Evolutionary conservation across 106 monocot species (phyloP), one percentile per base, ranked within the genome.

Genomic region (Dioscorea alata): DNA sequence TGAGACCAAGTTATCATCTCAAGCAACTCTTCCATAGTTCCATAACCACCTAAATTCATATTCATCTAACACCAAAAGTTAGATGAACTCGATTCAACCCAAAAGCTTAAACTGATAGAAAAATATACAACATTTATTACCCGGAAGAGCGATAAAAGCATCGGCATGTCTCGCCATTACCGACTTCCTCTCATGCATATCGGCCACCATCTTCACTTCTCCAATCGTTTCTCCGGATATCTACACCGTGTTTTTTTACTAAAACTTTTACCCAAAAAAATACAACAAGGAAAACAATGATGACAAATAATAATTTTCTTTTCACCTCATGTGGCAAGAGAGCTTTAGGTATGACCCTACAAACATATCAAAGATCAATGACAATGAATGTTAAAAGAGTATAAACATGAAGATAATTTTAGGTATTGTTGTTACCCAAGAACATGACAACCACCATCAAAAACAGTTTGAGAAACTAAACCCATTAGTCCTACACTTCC

Each of bases 121-220:
- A 56, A 6, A 18, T 0, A 42, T 0, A 42, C 9, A 42, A 42
- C 4, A 63, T 18, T 35, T 17, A 15, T 53, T 31, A 88, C 92
- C 92, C 75, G 92, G 92, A 74, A 89, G 92, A 13, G 92, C 92
- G 67, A 93, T 89, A 74, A 93, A 93, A 33, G 92, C 88, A 71
- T 93, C 88, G 13, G 92, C 80, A 71, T 82, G 74, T 57, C 81
- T 93, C 18, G 92, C 75, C 92, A 93, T 93, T 73, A 81, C 88
- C 35, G 88, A 67, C 83, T 93, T 93, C 66, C 92, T 84, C 73
- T 93, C 92, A 75, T 93, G 92, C 92, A 93, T 93, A 74, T 83
- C 81, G 50, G 88, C 88, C 48, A 93, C 92, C 49, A 42, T 78
- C 23, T 79, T 93, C 50, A 79, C 75, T 67, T 93, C 88, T 61